These are phyloP conservation scores for Ganoderma lingzhi DNA, from an alignment of 1,284 basidiomycete species.

Conservation along the genomic window DNA sequence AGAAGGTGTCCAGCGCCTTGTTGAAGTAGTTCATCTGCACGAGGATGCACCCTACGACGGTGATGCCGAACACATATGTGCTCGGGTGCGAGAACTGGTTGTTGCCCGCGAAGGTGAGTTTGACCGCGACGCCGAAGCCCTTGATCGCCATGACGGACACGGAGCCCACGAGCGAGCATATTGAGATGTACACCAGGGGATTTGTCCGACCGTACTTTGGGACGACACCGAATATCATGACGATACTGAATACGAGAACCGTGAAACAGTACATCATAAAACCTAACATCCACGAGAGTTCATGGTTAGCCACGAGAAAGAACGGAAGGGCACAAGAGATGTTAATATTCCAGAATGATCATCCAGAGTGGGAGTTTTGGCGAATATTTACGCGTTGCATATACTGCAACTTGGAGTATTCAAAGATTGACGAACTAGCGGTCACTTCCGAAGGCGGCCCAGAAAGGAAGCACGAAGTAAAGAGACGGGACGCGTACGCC, in stretches of 20 bases:
- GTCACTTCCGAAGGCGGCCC: no score
- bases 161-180: constrained; percentile 91
- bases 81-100: constrained; percentile 96
- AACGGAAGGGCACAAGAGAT: not conserved
- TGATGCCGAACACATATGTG: constrained; percentile 93
- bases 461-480: no score
- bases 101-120: constrained; percentile 92
- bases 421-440: no score
- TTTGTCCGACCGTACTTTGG: constrained; percentile 91
- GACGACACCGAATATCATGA: constrained; percentile 90
- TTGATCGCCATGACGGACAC: constrained; percentile 95
- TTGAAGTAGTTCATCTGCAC: constrained; percentile 99
- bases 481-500: no score
- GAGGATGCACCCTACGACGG: constrained; percentile 88
- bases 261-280: constrained; percentile 91
- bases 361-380: not conserved
- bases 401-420: no score
- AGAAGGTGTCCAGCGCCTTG: constrained; percentile 97
- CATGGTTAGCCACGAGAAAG: not conserved
- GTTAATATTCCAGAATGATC: not conserved
- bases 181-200: constrained; percentile 93
- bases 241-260: constrained; percentile 81
- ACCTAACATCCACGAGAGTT: constrained; percentile 51
- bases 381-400: no score
- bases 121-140: constrained; percentile 96